Evolutionary conservation across 1,139 yeast species (phyloP).

Genomic region (Protomyces pachydermus): DNA sequence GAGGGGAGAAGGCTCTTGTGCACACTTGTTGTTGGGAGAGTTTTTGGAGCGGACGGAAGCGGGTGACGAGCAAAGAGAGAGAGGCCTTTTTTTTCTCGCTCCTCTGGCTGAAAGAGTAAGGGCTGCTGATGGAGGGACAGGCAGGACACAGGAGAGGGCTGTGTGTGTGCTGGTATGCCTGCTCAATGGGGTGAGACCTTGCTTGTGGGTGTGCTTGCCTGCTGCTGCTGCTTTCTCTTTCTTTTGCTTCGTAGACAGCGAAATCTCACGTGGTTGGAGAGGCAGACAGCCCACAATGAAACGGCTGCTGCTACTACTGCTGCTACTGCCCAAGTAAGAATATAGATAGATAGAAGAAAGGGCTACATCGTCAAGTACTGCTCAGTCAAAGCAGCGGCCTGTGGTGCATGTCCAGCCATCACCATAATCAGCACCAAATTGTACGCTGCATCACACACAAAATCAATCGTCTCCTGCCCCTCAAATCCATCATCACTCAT

Average conservation of each 20-base stretch:
- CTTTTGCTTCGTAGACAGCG: no score
- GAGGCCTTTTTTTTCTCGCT: background rate
- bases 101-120: background rate
- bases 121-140: background rate
- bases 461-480: conserved; percentile 44
- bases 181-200: no score
- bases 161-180: no score
- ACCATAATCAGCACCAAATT: conserved; percentile 71
- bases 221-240: no score
- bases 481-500: conserved; percentile 27
- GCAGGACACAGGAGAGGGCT: background rate
- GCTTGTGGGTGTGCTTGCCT: no score
- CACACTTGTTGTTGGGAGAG: no score
- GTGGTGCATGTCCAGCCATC: conserved; percentile 61
- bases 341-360: background rate
- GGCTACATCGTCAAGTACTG: conserved; percentile 37
- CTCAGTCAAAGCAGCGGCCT: conserved; percentile 49
- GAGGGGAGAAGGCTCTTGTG: no score
- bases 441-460: conserved; percentile 77
- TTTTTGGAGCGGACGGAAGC: background rate
- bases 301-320: no score
- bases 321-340: background rate
- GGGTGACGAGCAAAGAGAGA: background rate
- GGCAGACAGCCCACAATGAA: no score
- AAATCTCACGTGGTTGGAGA: no score